Base-by-base conservation (phyloP, 805 yeast genomes). In the Maudiozyma serrabonitensis region DNA sequence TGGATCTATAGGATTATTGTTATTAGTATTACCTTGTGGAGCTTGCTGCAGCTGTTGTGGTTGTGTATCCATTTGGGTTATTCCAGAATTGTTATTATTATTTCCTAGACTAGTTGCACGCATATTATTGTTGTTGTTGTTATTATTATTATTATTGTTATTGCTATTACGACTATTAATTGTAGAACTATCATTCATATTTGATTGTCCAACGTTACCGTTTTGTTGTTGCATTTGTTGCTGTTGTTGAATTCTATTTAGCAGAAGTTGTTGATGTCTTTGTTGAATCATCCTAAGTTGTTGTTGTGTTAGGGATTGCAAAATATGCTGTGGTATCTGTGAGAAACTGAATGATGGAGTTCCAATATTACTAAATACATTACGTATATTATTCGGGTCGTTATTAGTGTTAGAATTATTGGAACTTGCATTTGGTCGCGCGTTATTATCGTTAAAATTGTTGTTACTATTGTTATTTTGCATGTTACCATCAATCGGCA, bases 271-370 rank as follows among this genome's bases (percentile, higher is more conserved):
- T 41, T 65, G 68, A 49, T 65, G 69, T 46, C 61, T 60, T 43
- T 64, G 68, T 47, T 66, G 69, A 16, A 64, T 64, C 58, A 62
- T 56, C 44, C 60, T 66, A 26, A 64, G 50, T 49, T 63, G 69
- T n/a, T 55, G 59, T 39, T 62, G 64, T 1, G 63, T 58, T 41
- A 66, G 49, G 44, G 59, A 59, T 49, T 63, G 68, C 15, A 63
- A 48, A 25, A 66, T 55, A n/a, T 62, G 61, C 13, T 58, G 60
- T 23, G 69, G 69, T 37, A 65, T 59, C 45, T 65, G 68, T 5
- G 66, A 57, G 32, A 66, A 55, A 46, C 55, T 63, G 45, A 66
- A 66, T 6, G 64, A 54, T 15, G 69, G 67, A 3, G 69, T 66
- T 16, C 69, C 69, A 31, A 66, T 60, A 41, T 61, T 62, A 42